phyloP scores from a whole-genome alignment of 73 alveolate species.

The Durusdinium trenchii region DNA sequence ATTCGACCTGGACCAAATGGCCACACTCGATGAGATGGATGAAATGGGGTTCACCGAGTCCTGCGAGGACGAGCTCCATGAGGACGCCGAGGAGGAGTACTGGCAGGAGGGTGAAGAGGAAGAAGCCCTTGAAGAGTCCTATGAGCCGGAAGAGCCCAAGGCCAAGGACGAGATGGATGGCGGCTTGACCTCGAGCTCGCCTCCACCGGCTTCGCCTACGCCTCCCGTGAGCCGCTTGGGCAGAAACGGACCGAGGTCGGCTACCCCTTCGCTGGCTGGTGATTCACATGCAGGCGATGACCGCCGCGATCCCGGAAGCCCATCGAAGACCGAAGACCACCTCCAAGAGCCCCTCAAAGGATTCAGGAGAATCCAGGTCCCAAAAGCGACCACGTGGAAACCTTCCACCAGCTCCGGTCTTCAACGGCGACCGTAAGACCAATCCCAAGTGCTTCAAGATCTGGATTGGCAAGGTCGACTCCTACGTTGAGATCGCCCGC shows the following conservation, averaged over 20 bases:
- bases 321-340: neutral
- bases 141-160: neutral
- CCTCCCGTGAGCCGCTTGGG: neutral
- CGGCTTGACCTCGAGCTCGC: neutral
- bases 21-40: neutral
- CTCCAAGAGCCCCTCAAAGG: no score
- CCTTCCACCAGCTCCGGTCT: neutral
- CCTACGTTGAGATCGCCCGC: neutral
- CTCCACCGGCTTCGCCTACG: neutral
- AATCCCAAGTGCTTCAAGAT: slow-evolving; percentile 4
- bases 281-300: neutral
- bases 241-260: neutral
- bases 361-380: neutral
- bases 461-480: slow-evolving; percentile 23
- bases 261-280: neutral
- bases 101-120: no score
- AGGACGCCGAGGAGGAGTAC: neutral
- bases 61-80: neutral
- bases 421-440: neutral
- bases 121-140: neutral
- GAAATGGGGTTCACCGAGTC: neutral
- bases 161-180: no score
- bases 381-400: neutral
- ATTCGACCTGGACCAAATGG: neutral
- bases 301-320: neutral